Percentiles rank a stretch among this genome's conserved stretches.
Evolutionary conservation across 2,329 filamentous ascomycete species (phyloP).

Genomic region (Balansia obtecta): DNA sequence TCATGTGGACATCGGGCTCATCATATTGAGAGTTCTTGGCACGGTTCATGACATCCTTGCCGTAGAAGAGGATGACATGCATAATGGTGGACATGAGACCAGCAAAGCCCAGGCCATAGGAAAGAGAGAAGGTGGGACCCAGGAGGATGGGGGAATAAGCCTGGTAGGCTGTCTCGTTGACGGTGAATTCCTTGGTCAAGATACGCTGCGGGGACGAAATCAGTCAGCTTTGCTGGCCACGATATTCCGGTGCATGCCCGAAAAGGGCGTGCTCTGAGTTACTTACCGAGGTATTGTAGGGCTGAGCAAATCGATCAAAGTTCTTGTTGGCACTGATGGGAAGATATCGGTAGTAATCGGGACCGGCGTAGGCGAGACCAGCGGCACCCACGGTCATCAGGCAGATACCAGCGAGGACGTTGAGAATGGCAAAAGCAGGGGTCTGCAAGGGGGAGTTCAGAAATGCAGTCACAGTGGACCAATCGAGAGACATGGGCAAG

Average conservation of each 20-base stretch:
- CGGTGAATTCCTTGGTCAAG: conserved; percentile 35
- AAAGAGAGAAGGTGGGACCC: conserved; percentile 41
- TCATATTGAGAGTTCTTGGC: conserved; percentile 21
- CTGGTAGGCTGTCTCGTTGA: conserved; percentile 43
- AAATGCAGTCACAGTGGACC: conserved; percentile 47
- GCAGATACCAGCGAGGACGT: conserved; percentile 40
- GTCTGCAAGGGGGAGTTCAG: conserved; percentile 44
- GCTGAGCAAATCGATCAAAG: conserved; percentile 46
- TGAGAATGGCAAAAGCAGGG: conserved; percentile 47
- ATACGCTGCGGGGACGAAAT: conserved; percentile 26
- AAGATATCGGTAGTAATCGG: conserved; percentile 41
- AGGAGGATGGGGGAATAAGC: conserved; percentile 43
- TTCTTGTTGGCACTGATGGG: conserved; percentile 40
- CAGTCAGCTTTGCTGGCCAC: background rate
- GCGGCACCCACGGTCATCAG: conserved; percentile 39
- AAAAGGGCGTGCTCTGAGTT: background rate
- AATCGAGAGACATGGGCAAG: conserved; percentile 55
- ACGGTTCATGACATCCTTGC: conserved; percentile 30
- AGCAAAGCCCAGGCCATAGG: conserved; percentile 46
- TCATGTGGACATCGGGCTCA: conserved; percentile 37
- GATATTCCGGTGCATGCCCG: background rate
- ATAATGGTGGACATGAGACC: conserved; percentile 39
- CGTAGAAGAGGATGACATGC: conserved; percentile 39
- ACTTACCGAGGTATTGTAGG: conserved; percentile 35
- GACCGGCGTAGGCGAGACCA: conserved; percentile 37